Evolutionary conservation across 345 rosid genomes (phyloP).

Genomic region (Eucalyptus urophylla): DNA sequence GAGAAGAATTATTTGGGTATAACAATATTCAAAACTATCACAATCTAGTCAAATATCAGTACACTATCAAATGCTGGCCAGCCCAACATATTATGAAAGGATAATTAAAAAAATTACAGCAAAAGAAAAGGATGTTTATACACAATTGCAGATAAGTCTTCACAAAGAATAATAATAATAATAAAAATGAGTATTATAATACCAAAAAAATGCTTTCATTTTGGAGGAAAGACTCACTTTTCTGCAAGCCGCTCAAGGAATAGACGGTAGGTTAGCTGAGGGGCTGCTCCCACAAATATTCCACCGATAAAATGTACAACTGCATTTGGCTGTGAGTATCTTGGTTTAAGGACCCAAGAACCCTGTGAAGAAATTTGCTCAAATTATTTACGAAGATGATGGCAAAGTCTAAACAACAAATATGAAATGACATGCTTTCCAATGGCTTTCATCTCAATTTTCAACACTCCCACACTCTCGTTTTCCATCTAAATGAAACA

Average conservation of each 20-base stretch:
- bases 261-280: slow-evolving; percentile 88
- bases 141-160: neutral
- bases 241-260: slow-evolving; percentile 92
- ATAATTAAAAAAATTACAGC: neutral
- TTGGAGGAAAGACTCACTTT: slow-evolving; percentile 33
- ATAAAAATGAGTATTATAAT: neutral
- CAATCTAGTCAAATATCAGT: neutral
- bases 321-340: slow-evolving; percentile 42
- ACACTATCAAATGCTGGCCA: neutral
- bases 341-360: slow-evolving; percentile 92
- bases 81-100: neutral
- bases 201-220: neutral
- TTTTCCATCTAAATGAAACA: neutral
- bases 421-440: neutral
- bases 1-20: neutral
- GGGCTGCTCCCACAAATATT: slow-evolving; percentile 98
- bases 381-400: neutral
- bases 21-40: neutral
- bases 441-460: neutral
- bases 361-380: slow-evolving; percentile 38
- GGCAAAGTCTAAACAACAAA: neutral
- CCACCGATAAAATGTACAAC: slow-evolving; percentile 94
- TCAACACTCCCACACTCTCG: neutral
- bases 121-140: neutral
- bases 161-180: neutral